Conservation (phyloP, 371 early-diverging fungal genomes). For the Entomophthora muscae region DNA sequence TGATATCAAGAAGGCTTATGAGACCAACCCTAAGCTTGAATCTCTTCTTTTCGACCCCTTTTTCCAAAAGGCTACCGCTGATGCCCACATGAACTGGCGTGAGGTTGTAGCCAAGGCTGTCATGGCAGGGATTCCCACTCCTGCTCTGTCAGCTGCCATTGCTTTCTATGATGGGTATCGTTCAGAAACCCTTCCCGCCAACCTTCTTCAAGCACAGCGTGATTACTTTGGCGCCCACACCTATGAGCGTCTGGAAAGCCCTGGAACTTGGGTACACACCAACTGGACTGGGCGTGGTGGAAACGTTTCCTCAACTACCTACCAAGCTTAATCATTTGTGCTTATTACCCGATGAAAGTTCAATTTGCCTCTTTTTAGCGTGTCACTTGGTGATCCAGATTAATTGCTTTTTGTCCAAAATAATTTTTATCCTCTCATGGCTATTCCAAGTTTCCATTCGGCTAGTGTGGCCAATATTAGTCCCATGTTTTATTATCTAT, state of each 20-base stretch:
- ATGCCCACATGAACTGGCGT: slow-evolving; percentile 77
- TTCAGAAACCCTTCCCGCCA: slow-evolving; percentile 75
- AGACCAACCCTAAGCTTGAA: slow-evolving; percentile 63
- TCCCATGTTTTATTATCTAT: no score
- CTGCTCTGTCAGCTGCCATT: slow-evolving; percentile 81
- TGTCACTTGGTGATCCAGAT: no score
- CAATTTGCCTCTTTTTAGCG: no score
- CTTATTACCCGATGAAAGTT: no score
- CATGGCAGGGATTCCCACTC: slow-evolving; percentile 77
- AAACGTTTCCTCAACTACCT: slow-evolving; percentile 45
- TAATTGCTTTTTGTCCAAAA: no score
- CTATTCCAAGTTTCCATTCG: no score
- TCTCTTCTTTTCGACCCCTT: slow-evolving; percentile 85
- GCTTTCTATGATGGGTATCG: slow-evolving; percentile 95
- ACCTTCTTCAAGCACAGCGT: slow-evolving; percentile 93
- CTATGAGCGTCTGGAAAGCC: slow-evolving; percentile 63
- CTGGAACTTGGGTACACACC: slow-evolving; percentile 73
- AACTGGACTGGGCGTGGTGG: slow-evolving; percentile 93
- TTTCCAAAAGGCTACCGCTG: slow-evolving; percentile 77
- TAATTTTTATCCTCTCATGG: no score
- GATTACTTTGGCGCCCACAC: slow-evolving; percentile 99
- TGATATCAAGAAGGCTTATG: slow-evolving; percentile 88
- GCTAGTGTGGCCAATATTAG: no score
- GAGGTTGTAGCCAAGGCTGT: slow-evolving; percentile 69
- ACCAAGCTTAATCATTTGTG: slow-evolving; percentile 25